A percentile compares a stretch with the other conserved stretches of the same genome.
These are phyloP conservation scores for Rhizopus sp. DNA, from an alignment of 371 early-diverging fungal genomes.

Conservation along the genomic window DNA sequence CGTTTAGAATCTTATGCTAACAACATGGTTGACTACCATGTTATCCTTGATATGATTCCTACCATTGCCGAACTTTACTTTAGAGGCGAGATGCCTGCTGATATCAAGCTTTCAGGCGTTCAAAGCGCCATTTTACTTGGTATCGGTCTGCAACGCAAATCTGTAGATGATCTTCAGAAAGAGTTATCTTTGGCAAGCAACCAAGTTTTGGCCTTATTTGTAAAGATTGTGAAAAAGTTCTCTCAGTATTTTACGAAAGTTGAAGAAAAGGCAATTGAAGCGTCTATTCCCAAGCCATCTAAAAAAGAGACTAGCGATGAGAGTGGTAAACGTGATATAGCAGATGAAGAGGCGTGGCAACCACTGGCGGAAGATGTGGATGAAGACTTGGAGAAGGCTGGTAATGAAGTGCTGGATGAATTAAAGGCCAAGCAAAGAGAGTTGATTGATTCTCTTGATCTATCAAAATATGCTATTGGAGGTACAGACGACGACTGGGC, in stretches of 20 bases:
- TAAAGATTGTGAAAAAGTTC: slow-evolving; percentile 84
- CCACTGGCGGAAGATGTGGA: slow-evolving; percentile 72
- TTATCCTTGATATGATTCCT: slow-evolving; percentile 92
- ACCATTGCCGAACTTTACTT: slow-evolving; percentile 81
- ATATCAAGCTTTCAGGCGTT: slow-evolving; percentile 79
- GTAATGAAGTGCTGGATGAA: slow-evolving; percentile 63
- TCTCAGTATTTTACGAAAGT: slow-evolving; percentile 65
- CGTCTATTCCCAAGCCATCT: slow-evolving; percentile 24
- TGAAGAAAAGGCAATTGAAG: slow-evolving; percentile 49
- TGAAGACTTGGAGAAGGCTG: slow-evolving; percentile 83
- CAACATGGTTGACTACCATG: slow-evolving; percentile 96
- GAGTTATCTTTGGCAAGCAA: slow-evolving; percentile 83
- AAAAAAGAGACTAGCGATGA: slow-evolving; percentile 24
- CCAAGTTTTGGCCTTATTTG: slow-evolving; percentile 93
- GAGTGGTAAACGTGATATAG: slow-evolving; percentile 57
- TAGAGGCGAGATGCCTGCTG: slow-evolving; percentile 55
- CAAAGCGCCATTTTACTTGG: slow-evolving; percentile 89
- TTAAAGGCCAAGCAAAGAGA: slow-evolving; percentile 81
- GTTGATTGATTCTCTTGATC: slow-evolving; percentile 79
- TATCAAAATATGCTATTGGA: slow-evolving; percentile 75
- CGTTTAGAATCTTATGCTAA: slow-evolving; percentile 93
- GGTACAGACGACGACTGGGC: slow-evolving; percentile 75
- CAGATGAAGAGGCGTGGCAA: slow-evolving; percentile 86
- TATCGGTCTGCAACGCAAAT: slow-evolving; percentile 91
- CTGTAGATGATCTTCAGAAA: slow-evolving; percentile 81